Evolutionary conservation across 129 eudicot genomes (phyloP).

Genomic region (Flaveria trinervia): DNA sequence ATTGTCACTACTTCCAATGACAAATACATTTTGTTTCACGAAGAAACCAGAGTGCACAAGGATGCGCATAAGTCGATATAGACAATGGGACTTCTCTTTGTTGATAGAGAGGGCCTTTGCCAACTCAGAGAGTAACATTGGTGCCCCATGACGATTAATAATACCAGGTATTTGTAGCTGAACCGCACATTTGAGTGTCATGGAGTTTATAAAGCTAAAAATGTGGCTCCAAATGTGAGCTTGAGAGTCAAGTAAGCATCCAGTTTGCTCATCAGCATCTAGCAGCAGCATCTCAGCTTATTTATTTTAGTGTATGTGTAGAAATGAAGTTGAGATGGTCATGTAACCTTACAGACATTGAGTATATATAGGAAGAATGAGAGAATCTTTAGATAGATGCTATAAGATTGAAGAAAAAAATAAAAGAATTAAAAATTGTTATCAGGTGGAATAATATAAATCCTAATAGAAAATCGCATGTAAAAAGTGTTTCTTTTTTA

Average conservation of each 20-base stretch:
- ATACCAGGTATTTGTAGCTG: conserved; percentile 8
- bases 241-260: conserved; percentile 4
- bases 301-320: not conserved
- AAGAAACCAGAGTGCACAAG: conserved; percentile 17
- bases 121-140: conserved; percentile 16
- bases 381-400: not conserved
- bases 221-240: conserved; percentile 18
- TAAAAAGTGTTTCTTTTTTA: not conserved
- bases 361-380: not conserved
- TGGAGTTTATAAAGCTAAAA: conserved; percentile 8
- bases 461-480: not conserved
- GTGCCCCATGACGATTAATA: not conserved
- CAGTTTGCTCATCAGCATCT: not conserved
- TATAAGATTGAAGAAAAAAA: not conserved
- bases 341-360: not conserved
- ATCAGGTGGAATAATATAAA: not conserved
- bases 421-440: not conserved
- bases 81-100: not conserved
- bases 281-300: not conserved
- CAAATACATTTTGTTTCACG: not conserved
- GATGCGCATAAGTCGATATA: conserved; percentile 3
- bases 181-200: conserved; percentile 8
- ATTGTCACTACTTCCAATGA: not conserved
- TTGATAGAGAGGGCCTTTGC: not conserved
- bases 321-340: not conserved